Evolutionary conservation across 179 eudicot species (phyloP).

Genomic region (Actinidia chinensis): DNA sequence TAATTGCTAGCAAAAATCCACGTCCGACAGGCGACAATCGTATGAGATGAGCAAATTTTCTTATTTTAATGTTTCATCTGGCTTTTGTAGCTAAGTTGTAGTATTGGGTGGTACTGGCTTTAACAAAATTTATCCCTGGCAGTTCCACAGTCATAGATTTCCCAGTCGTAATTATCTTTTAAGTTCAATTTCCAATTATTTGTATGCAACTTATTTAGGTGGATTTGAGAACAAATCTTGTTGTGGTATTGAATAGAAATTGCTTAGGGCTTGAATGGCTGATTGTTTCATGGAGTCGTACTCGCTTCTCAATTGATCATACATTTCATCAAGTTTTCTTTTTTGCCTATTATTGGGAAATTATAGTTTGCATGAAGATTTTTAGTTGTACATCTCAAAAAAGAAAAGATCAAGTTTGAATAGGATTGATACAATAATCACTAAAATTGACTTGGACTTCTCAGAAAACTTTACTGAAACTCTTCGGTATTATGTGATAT

Average conservation of each 20-base stretch:
- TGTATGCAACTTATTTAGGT: too few species aligned
- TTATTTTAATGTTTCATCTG: too few species aligned
- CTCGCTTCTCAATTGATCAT: constrained; percentile 84
- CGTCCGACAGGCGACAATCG: too few species aligned
- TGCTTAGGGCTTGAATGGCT: constrained; percentile 76
- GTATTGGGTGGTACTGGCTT: too few species aligned
- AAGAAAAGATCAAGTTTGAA: neutral
- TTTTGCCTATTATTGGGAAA: constrained; percentile 63
- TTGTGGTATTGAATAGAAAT: constrained; percentile 64
- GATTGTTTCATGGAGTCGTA: constrained; percentile 67
- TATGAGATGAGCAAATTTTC: too few species aligned
- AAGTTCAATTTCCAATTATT: too few species aligned
- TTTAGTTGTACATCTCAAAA: neutral
- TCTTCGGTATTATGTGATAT: constrained; percentile 85
- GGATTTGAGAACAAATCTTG: constrained; percentile 77
- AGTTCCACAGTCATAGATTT: too few species aligned
- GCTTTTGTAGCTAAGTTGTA: too few species aligned
- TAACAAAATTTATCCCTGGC: too few species aligned
- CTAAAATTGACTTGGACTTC: constrained; percentile 67
- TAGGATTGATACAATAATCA: too few species aligned
- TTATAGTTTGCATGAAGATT: neutral
- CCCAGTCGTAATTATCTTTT: too few species aligned
- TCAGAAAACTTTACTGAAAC: constrained; percentile 89
- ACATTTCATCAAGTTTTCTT: constrained; percentile 96
- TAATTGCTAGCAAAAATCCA: too few species aligned